Conservation (phyloP, 371 early-diverging fungal genomes). For the Mortierella sp. region DNA sequence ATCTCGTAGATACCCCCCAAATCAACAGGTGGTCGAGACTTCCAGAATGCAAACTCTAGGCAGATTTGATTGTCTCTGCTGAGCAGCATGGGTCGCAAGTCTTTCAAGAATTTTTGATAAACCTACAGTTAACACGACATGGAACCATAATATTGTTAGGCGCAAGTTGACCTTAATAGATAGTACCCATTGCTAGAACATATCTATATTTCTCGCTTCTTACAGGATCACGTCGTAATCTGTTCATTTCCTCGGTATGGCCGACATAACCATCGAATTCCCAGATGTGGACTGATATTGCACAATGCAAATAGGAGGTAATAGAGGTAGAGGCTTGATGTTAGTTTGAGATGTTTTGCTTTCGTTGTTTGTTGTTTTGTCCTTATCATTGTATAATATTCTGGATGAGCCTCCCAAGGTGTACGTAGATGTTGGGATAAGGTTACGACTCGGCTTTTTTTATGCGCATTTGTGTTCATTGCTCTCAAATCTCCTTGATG, state of each 20-base stretch:
- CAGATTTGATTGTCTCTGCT: slow-evolving; percentile 87
- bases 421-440: neutral
- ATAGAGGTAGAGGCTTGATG: neutral
- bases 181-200: neutral
- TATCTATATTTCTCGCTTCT: slow-evolving; percentile 6
- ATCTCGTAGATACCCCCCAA: slow-evolving; percentile 92
- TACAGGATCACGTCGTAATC: slow-evolving; percentile 70
- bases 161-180: neutral
- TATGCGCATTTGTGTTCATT: slow-evolving; percentile 25
- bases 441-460: neutral
- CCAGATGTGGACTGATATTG: slow-evolving; percentile 86
- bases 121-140: slow-evolving; percentile 31
- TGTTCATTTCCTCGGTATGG: slow-evolving; percentile 70
- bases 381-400: neutral
- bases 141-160: neutral
- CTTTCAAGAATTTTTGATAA: slow-evolving; percentile 71
- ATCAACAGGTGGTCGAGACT: slow-evolving; percentile 78
- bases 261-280: slow-evolving; percentile 92
- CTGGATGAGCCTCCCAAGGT: neutral
- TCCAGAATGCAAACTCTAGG: slow-evolving; percentile 95
- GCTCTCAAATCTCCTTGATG: slow-evolving; percentile 20
- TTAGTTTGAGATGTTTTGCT: neutral
- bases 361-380: neutral
- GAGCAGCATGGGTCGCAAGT: slow-evolving; percentile 76
- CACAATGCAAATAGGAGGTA: neutral